Evolutionary conservation across 1,139 yeast species (phyloP).

Genomic region (Tardiomyces blankii): DNA sequence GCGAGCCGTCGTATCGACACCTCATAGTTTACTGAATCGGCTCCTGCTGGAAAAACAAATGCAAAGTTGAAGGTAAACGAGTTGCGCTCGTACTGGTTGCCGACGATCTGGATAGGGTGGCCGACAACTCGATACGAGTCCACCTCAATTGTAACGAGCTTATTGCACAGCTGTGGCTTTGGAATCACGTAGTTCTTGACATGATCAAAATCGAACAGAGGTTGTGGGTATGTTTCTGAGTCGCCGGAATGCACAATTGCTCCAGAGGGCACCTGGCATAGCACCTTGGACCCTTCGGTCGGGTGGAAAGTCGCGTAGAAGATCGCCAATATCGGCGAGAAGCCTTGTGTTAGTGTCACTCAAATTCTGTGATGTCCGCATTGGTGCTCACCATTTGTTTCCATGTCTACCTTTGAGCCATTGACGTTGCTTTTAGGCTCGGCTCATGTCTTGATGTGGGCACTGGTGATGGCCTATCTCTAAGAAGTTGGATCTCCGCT

Average conservation of each 20-base stretch:
- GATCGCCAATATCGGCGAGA: constrained; percentile 74
- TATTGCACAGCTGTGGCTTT: constrained; percentile 80
- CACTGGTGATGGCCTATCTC: too few relatives aligned
- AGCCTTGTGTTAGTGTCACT: constrained; percentile 4
- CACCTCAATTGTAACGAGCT: constrained; percentile 62
- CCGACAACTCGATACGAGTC: constrained; percentile 69
- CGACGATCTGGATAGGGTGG: constrained; percentile 79
- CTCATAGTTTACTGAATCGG: constrained; percentile 79
- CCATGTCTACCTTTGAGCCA: too few relatives aligned
- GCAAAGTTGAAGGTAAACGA: constrained; percentile 89
- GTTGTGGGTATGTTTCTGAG: constrained; percentile 27
- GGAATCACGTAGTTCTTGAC: constrained; percentile 90
- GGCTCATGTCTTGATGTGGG: too few relatives aligned
- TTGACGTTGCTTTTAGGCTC: too few relatives aligned
- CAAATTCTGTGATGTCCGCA: neutral
- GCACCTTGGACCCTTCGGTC: constrained; percentile 89
- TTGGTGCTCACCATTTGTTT: neutral
- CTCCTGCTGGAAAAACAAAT: constrained; percentile 76
- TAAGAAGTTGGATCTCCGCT: too few relatives aligned
- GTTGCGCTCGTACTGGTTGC: constrained; percentile 71
- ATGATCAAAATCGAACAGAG: constrained; percentile 68
- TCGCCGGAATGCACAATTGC: constrained; percentile 31
- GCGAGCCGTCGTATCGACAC: constrained; percentile 78
- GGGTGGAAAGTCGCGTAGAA: constrained; percentile 93
- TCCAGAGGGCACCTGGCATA: constrained; percentile 79